A percentile compares a stretch with the other conserved stretches of the same genome.
These are phyloP conservation scores for Rehmannia glutinosa DNA, from an alignment of 257 asterid genomes.

Conservation along the genomic window DNA sequence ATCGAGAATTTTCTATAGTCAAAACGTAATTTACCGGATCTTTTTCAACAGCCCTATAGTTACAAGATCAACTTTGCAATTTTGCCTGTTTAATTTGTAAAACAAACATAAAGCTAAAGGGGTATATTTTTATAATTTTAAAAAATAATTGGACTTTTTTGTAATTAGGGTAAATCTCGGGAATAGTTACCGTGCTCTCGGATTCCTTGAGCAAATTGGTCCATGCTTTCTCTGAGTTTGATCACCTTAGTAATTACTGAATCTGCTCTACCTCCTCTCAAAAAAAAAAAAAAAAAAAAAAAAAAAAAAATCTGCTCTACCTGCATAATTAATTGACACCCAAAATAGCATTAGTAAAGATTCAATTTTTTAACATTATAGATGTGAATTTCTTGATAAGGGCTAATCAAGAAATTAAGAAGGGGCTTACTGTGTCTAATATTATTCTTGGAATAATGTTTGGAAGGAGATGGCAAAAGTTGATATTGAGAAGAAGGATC, in stretches of 20 bases:
- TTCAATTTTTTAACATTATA: background rate
- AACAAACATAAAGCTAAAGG: no score
- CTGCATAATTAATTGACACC: conserved; percentile 33
- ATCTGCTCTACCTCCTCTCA: no score
- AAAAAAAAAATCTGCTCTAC: no score
- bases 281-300: no score
- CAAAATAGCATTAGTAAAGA: background rate
- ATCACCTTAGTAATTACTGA: conserved; percentile 30
- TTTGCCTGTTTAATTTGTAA: no score
- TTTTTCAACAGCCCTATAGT: no score
- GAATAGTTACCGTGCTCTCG: conserved; percentile 35
- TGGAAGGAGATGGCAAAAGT: conserved; percentile 25
- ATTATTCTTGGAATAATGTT: conserved; percentile 12
- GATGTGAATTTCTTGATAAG: background rate
- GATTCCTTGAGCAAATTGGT: conserved; percentile 38
- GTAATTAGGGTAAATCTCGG: no score
- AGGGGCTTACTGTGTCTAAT: conserved; percentile 19
- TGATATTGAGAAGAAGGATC: conserved; percentile 23
- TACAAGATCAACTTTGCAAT: no score
- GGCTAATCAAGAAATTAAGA: background rate
- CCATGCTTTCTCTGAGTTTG: conserved; percentile 34
- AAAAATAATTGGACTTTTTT: no score
- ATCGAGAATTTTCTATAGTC: no score
- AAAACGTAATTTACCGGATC: no score
- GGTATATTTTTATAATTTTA: no score